Conservation (phyloP, 228 moss, liverwort and hornwort genomes). For the Sphagnum magellanicum region DNA sequence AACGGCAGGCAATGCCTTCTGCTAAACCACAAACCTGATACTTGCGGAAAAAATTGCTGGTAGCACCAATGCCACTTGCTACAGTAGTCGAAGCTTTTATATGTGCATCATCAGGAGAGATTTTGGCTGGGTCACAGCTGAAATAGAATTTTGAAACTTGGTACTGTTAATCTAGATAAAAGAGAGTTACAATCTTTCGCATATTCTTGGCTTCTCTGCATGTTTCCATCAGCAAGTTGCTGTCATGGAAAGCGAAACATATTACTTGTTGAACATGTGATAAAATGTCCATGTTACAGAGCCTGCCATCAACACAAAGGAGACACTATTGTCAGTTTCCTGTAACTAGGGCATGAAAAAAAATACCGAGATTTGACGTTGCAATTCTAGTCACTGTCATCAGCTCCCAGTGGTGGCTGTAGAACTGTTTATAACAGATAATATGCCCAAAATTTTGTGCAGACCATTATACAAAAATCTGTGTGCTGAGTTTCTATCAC, state of each 20-base stretch:
- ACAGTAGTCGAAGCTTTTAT: slow-evolving; percentile 25
- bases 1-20: slow-evolving; percentile 12
- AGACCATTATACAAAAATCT: too few species aligned
- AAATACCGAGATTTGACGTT: too few species aligned
- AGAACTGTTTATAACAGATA: too few species aligned
- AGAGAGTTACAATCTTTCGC: slow-evolving; percentile 95
- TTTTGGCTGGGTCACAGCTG: neutral
- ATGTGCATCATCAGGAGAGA: slow-evolving; percentile 21
- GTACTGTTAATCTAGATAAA: slow-evolving; percentile 71
- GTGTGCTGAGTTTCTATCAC: too few species aligned
- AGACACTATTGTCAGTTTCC: neutral
- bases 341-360: too few species aligned
- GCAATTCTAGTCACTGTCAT: too few species aligned
- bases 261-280: slow-evolving; percentile 99
- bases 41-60: slow-evolving; percentile 31
- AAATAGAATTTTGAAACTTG: neutral
- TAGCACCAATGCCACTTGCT: slow-evolving; percentile 4
- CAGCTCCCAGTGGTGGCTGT: too few species aligned
- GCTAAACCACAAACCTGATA: slow-evolving; percentile 19
- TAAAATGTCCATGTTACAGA: slow-evolving; percentile 99
- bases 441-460: too few species aligned
- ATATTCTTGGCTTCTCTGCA: slow-evolving; percentile 95
- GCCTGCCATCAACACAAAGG: slow-evolving; percentile 32
- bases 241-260: slow-evolving; percentile 98
- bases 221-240: slow-evolving; percentile 98